Conservation (phyloP, 257 asterid species). For the Solanum lignicaule region DNA sequence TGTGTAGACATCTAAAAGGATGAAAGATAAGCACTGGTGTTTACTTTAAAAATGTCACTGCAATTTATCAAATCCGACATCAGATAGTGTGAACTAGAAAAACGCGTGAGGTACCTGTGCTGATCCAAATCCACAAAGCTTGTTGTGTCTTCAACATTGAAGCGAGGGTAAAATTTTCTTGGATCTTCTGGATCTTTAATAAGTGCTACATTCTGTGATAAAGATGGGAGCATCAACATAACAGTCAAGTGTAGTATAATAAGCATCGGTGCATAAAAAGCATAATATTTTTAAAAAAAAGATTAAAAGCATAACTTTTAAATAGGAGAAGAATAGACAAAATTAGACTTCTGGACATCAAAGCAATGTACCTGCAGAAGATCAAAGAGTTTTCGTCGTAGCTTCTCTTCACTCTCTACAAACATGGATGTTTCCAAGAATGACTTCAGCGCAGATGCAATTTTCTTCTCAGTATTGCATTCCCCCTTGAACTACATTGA, state of each 20-base stretch:
- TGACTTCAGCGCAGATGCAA: constrained; percentile 63
- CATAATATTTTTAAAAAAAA: neutral
- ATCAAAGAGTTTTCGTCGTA: constrained; percentile 63
- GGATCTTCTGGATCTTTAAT: constrained; percentile 84
- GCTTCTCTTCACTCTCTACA: constrained; percentile 56
- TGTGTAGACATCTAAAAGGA: neutral
- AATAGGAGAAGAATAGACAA: neutral
- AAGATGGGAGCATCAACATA: constrained; percentile 1
- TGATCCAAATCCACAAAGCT: constrained; percentile 60
- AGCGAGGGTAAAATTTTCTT: constrained; percentile 72
- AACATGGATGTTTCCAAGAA: constrained; percentile 50
- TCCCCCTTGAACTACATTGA: constrained; percentile 81
- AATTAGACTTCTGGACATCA: neutral
- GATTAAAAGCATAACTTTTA: neutral
- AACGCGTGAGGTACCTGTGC: constrained; percentile 43
- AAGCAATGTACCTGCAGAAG: constrained; percentile 52
- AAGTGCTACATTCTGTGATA: constrained; percentile 68
- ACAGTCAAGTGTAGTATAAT: neutral
- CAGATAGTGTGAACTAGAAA: neutral
- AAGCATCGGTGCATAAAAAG: neutral
- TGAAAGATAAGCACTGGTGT: neutral
- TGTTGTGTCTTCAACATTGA: constrained; percentile 84
- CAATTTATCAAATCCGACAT: neutral
- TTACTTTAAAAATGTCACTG: neutral
- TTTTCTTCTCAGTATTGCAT: constrained; percentile 80